Percentiles rank a stretch among this genome's conserved stretches.
These are phyloP conservation scores for Brassica carinata DNA, from an alignment of 345 rosid genomes.

Conservation along the genomic window DNA sequence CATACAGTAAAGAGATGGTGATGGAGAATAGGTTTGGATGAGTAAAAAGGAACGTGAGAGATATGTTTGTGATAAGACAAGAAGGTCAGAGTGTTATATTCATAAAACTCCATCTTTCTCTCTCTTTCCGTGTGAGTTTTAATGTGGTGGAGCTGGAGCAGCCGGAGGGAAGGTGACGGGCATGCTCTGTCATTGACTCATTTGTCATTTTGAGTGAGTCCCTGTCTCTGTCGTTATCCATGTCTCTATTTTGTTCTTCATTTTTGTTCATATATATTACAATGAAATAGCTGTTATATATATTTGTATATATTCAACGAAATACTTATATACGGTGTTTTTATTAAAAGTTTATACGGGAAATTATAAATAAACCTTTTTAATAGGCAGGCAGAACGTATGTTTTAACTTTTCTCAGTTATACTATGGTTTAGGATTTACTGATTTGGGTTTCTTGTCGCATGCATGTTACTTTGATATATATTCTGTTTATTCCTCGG, in stretches of 20 bases:
- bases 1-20: neutral
- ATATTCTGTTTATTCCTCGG: conserved; percentile 31
- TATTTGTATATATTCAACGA: neutral
- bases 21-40: neutral
- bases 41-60: conserved; percentile 14
- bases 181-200: conserved; percentile 28
- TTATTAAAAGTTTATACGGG: neutral
- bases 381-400: conserved; percentile 7
- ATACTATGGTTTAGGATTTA: conserved; percentile 2
- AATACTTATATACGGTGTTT: neutral
- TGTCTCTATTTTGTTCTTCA: conserved; percentile 24
- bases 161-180: conserved; percentile 28
- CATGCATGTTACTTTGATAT: conserved; percentile 27
- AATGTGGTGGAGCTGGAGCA: conserved; percentile 30
- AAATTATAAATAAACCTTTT: neutral
- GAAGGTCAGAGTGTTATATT: conserved; percentile 32
- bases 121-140: neutral
- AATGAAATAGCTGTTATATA: conserved; percentile 11
- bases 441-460: conserved; percentile 8
- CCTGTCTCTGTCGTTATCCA: conserved; percentile 30
- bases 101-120: conserved; percentile 10
- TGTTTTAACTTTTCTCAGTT: neutral
- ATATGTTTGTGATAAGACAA: conserved; percentile 23
- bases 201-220: conserved; percentile 31
- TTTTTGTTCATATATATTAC: neutral